A percentile compares a stretch with the other conserved stretches of the same genome.
Evolutionary conservation across 352 stramenopile genomes (phyloP).

Genomic region (Salisapilia sapeloensis): DNA sequence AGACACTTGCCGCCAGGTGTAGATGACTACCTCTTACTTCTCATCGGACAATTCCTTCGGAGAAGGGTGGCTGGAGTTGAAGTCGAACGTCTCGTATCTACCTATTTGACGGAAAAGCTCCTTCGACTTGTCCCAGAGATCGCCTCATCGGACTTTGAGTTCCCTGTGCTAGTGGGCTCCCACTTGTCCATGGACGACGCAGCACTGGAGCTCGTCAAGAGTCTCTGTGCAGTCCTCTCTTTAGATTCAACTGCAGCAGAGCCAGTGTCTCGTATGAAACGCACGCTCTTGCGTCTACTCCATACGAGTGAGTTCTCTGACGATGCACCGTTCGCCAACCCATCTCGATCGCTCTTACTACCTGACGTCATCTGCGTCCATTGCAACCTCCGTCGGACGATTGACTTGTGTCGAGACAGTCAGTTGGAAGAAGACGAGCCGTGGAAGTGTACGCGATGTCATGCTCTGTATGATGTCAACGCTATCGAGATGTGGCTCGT

Average conservation of each 20-base stretch:
- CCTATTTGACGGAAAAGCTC: conserved; percentile 67
- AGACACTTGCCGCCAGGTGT: conserved; percentile 72
- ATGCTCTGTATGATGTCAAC: conserved; percentile 78
- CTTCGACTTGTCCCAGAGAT: conserved; percentile 65
- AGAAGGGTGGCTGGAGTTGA: conserved; percentile 14
- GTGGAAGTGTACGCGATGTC: conserved; percentile 90
- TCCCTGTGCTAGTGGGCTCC: conserved; percentile 73
- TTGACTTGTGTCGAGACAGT: conserved; percentile 94
- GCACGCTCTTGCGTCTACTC: conserved; percentile 80
- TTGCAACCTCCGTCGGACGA: conserved; percentile 89
- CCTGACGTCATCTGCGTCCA: conserved; percentile 93
- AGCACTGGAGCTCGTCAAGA: conserved; percentile 96
- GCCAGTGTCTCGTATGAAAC: conserved; percentile 83
- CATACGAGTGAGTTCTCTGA: conserved; percentile 57
- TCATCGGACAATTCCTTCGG: conserved; percentile 82
- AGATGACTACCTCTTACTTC: conserved; percentile 74
- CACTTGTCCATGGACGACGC: conserved; percentile 72
- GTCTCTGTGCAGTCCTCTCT: conserved; percentile 83
- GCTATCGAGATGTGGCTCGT: conserved; percentile 86
- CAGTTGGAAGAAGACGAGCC: conserved; percentile 26
- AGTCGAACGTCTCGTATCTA: conserved; percentile 34
- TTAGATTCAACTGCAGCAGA: conserved; percentile 85
- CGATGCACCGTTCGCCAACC: conserved; percentile 86
- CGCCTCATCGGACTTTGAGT: conserved; percentile 51
- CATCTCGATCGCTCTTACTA: conserved; percentile 90